Conservation (phyloP, 768 basidiomycete species). For the Kockovaella imperatae region DNA sequence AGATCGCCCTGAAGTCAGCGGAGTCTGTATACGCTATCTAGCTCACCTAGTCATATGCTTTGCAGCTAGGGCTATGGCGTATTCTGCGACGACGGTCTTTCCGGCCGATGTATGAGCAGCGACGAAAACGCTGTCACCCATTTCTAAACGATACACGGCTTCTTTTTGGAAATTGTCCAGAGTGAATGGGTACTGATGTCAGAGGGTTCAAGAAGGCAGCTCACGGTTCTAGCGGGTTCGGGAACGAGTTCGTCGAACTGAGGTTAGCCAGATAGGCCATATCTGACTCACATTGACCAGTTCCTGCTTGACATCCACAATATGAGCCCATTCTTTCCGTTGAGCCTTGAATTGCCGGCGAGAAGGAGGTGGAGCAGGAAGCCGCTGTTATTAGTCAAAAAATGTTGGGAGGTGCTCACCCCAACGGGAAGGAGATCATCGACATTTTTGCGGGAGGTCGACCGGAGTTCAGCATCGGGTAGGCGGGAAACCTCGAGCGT, state of each 20-base stretch:
- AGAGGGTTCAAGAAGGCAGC: constrained; percentile 1
- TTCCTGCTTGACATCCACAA: constrained; percentile 84
- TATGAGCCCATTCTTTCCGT: constrained; percentile 97
- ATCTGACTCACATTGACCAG: constrained; percentile 55
- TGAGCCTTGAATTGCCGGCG: constrained; percentile 31
- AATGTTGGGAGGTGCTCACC: constrained; percentile 29
- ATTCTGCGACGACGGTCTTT: constrained; percentile 98
- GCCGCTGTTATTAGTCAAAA: constrained; percentile 20
- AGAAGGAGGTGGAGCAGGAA: constrained; percentile 36
- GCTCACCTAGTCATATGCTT: constrained; percentile 96
- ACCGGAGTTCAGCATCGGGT: constrained; percentile 25
- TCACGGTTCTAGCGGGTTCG: constrained; percentile 87
- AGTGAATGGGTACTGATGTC: constrained; percentile 85
- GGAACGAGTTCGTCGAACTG: constrained; percentile 72
- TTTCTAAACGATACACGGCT: constrained; percentile 92
- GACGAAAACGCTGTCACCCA: constrained; percentile 98
- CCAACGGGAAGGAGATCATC: constrained; percentile 65
- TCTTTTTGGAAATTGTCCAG: constrained; percentile 98
- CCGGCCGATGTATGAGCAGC: constrained; percentile 99
- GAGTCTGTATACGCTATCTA: background rate
- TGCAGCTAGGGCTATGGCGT: constrained; percentile 90
- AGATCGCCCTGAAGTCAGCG: constrained; percentile 65
- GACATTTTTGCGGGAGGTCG: no score
- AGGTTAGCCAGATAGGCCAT: background rate
- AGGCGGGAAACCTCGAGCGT: constrained; percentile 25